Evolutionary conservation across 305 asterid genomes (phyloP), one percentile per base, ranked within the genome.

Genomic region (Fraxinus platypoda): DNA sequence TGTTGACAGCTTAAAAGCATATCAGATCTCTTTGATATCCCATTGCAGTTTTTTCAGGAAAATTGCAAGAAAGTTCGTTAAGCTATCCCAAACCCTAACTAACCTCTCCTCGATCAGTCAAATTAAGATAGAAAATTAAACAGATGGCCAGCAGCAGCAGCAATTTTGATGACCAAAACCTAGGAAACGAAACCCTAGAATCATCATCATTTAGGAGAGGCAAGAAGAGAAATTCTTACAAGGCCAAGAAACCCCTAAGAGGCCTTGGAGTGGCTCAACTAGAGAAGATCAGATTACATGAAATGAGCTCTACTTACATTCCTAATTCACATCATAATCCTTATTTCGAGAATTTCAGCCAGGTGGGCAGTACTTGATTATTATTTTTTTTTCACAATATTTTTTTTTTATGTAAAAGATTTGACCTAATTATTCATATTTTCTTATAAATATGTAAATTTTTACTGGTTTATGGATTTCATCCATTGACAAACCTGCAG

Each of bases 231-330:
- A 87, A 75, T 81, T 85, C 87, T 17, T 87, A 86, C 62, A 85
- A 83, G 83, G 85, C 82, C 4, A 89, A 89, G 28, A 90, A 89
- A 30, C 92, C 92, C 9, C 92, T 85, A n/a, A 87, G 92, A 89
- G 92, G 92, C 3, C 90, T 89, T 76, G 92, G 92, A 33, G 92
- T 89, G 81, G 92, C 92, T 43, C 92, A 85, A 75, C 80, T 89
- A 52, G 92, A 89, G 82, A 89, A 87, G 80, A 89, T 89, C 79
- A 89, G 92, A 79, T 81, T 89, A 80, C 89, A 89, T 57, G 89
- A 89, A 87, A 87, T 89, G 89, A 88, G 90, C 8, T 76, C 72
- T 64, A 11, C 37, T 41, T 77, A 77, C 54, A 80, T 21, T 66
- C 81, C 81, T 74, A 23, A 85, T 80, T 13, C 33, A 77, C 87